Evolutionary conservation across 1,284 basidiomycete genomes (phyloP), one percentile per base, ranked within the genome.

Genomic region (Marasmius fiardii): DNA sequence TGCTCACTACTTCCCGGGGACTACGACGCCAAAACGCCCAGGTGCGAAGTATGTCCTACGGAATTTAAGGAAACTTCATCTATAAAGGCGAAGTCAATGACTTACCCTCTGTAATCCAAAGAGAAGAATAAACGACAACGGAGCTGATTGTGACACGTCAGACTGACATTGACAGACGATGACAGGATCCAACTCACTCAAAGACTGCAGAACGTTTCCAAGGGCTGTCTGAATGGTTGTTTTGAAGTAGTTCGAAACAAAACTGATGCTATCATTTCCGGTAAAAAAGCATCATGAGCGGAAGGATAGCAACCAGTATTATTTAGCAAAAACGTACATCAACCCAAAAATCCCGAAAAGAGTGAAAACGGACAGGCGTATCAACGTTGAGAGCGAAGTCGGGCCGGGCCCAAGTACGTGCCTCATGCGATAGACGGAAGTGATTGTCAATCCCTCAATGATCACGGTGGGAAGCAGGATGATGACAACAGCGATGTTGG

Each of bases 391-490:
- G 24, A n/a, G 11, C n/a, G 21, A 23, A 4, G 14, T 49, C 4
- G 23, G n/a, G 11, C 26, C 28, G 2, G 34, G 55, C 5, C 43
- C 43, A 23, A 57, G 33, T 2, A n/a, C 50, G 14, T 26, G 39
- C 10, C 44, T 11, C 8, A 43, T 4, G 8, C 49, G 53, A 53
- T 61, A 59, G 6, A 55, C 39, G 37, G 45, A 51, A 1, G 23
- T 21, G 26, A 39, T 23, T 6, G 54, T 50, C 3, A 51, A n/a
- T 39, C 4, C 20, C 20, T 55, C 28, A 16, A 59, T 43, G 23
- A 48, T 49, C 28, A 56, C 43, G 12, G 60, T 61, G 8, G 54
- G 58, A 39, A 56, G 33, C 58, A 61, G 55, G 2, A 61, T 48
- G 2, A 48, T 18, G 16, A 48, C 41, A 14, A 53, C 53, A 26